Evolutionary conservation across 345 rosid species (phyloP).

Genomic region (Acer negundo): DNA sequence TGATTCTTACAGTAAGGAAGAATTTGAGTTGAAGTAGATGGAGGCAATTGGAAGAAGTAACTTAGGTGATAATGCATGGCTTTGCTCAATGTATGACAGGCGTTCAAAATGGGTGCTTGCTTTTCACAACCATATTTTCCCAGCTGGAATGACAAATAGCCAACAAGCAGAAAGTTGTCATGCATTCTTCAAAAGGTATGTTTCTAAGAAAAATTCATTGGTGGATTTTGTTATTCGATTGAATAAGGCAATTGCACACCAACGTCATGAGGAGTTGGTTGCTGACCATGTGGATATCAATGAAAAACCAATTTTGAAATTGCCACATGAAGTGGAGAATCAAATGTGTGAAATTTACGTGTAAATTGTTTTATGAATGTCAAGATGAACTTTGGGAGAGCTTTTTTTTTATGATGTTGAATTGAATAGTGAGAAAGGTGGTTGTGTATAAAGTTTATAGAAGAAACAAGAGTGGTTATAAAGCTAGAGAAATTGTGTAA

Average conservation of each 20-base stretch:
- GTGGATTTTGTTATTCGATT: background rate
- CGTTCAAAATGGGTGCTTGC: background rate
- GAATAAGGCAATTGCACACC: background rate
- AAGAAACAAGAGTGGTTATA: too few relatives aligned
- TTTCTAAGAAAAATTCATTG: background rate
- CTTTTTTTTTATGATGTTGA: background rate
- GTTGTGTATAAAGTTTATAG: too few relatives aligned
- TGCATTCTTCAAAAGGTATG: background rate
- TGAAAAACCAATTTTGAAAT: background rate
- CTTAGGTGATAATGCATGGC: too few relatives aligned
- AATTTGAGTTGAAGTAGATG: too few relatives aligned
- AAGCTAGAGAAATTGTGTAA: too few relatives aligned
- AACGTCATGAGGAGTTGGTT: background rate
- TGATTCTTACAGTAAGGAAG: too few relatives aligned
- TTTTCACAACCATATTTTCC: background rate
- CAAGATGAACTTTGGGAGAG: background rate
- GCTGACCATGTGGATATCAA: background rate
- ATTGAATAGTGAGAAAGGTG: background rate
- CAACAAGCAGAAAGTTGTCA: background rate
- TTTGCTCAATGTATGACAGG: background rate
- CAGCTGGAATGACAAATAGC: background rate
- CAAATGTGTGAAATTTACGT: background rate
- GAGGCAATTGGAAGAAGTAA: too few relatives aligned
- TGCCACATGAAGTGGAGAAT: background rate
- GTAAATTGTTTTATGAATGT: too few relatives aligned